Evolutionary conservation across 2,329 filamentous ascomycete species (phyloP), one percentile per base, ranked within the genome.

Genomic region (Pleoardoris graminearum): DNA sequence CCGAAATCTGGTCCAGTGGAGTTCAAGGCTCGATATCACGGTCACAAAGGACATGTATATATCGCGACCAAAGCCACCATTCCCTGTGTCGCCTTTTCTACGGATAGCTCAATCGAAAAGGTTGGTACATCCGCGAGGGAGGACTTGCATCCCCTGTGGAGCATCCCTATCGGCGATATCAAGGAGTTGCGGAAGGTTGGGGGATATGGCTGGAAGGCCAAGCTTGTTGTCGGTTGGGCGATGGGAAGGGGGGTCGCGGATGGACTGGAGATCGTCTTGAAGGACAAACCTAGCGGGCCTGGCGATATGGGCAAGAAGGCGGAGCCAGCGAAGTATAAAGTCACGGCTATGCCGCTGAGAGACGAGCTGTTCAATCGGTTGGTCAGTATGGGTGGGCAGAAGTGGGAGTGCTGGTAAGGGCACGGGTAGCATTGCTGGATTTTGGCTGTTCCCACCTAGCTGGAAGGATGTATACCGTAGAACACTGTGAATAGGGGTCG

Each of bases 281-380:
- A 77, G 48, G 73, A 37, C 2, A 45, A n/a, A 38, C 30, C 25
- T 30, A 33, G 21, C 7, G 17, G 25, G 30, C 30, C 19, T 12
- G 47, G 46, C 14, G 25, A 42, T 16, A 37, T 25, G 30, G 14
- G 7, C 14, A 23, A 21, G 22, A 48, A 27, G 32, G n/a, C 17
- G 8, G 46, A 73, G 12, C 83, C 86, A 0, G 74, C 81, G 14
- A 77, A 81, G 21, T 82, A 80, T 53, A 82, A 83, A 47, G 70
- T 94, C 2, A 95, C 88, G 6, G 90, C 90, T 1, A 80, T 93
- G 69, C 79, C 82, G 25, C 74, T 88, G 65, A 74, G 90, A 33
- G 89, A 94, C 62, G 88, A 93, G 74, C 68, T 95, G 36, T 94
- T 94, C 67, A 94, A 94, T 74, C 83, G 90, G 14, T 69, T 93